Conservation (phyloP, 202 grass and related monocot genomes). For the Zoysia matrella region DNA sequence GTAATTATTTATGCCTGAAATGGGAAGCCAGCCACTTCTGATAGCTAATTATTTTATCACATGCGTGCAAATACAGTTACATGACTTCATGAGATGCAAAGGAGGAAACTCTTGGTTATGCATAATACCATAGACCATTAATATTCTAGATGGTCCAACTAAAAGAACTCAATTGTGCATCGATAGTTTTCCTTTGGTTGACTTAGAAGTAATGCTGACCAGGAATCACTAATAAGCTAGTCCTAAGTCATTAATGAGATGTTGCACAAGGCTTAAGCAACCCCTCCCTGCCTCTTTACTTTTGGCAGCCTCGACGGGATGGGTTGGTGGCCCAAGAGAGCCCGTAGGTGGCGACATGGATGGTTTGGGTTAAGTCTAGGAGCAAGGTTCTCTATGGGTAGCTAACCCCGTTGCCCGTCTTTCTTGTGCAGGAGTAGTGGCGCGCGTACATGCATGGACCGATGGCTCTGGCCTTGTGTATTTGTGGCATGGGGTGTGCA, state of each 20-base stretch:
- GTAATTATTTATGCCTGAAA: neutral
- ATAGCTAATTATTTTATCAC: neutral
- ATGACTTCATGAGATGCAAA: neutral
- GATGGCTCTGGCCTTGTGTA: conserved; percentile 20
- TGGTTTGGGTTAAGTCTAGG: conserved; percentile 58
- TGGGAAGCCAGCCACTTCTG: neutral
- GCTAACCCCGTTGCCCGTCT: conserved; percentile 1
- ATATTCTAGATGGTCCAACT: neutral
- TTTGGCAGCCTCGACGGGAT: conserved; percentile 43
- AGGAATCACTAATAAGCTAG: neutral
- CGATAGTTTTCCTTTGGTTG: neutral
- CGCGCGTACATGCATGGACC: neutral
- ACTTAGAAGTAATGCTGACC: neutral
- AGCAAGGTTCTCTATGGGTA: conserved; percentile 26
- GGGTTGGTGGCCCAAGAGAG: conserved; percentile 32
- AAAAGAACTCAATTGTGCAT: neutral
- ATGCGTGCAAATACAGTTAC: neutral
- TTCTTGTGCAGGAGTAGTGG: neutral
- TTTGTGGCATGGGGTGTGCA: conserved; percentile 41
- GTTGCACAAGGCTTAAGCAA: conserved; percentile 34
- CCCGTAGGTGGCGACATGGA: conserved; percentile 60
- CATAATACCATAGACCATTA: neutral
- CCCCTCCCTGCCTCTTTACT: conserved; percentile 51
- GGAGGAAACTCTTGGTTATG: neutral
- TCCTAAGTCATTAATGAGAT: neutral